Percentiles rank a stretch among this genome's conserved stretches.
These are phyloP conservation scores for Periconia digitata DNA, from an alignment of 2,329 filamentous ascomycete species.

Conservation along the genomic window DNA sequence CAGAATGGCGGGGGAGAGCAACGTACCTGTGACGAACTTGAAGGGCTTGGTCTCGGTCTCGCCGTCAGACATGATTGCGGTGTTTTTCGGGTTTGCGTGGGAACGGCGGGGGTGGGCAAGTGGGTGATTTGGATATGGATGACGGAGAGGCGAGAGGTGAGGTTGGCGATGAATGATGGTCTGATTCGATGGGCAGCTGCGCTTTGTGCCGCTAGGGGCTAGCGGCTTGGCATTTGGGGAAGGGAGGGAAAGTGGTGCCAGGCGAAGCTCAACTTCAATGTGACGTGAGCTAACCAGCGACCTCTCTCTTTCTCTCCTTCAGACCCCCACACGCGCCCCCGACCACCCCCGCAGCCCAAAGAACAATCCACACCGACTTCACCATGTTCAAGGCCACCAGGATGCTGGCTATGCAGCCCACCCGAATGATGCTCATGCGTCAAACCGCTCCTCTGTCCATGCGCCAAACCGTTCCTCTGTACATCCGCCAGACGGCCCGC, in stretches of 20 bases:
- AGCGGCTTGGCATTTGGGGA: slow-evolving; percentile 34
- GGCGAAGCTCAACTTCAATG: slow-evolving; percentile 7
- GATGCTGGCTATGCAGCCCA: slow-evolving; percentile 44
- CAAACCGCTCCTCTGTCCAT: slow-evolving; percentile 39
- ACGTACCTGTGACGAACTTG: slow-evolving; percentile 99
- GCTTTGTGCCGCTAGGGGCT: slow-evolving; percentile 30
- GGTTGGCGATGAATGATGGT: slow-evolving; percentile 34
- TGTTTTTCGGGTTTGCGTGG: slow-evolving; percentile 21
- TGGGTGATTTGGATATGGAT: slow-evolving; percentile 12
- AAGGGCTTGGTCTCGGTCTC: slow-evolving; percentile 97
- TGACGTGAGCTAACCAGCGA: slow-evolving; percentile 17
- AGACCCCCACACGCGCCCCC: slow-evolving; percentile 22
- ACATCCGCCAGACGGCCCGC: slow-evolving; percentile 51
- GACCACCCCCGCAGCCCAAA: slow-evolving; percentile 1
- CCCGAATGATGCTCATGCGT: slow-evolving; percentile 45
- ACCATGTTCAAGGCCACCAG: slow-evolving; percentile 42
- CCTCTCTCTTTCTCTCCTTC: slow-evolving; percentile 31
- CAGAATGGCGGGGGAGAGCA: slow-evolving; percentile 12
- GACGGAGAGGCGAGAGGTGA: slow-evolving; percentile 20
- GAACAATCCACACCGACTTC: slow-evolving; percentile 26
- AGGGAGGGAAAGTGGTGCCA: neutral
- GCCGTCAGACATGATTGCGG: slow-evolving; percentile 84
- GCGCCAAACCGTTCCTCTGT: slow-evolving; percentile 48
- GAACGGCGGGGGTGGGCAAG: slow-evolving; percentile 22
- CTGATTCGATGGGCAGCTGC: slow-evolving; percentile 32